Conservation (phyloP, 2,329 filamentous ascomycete genomes). For the Botrytis pseudocinerea region DNA sequence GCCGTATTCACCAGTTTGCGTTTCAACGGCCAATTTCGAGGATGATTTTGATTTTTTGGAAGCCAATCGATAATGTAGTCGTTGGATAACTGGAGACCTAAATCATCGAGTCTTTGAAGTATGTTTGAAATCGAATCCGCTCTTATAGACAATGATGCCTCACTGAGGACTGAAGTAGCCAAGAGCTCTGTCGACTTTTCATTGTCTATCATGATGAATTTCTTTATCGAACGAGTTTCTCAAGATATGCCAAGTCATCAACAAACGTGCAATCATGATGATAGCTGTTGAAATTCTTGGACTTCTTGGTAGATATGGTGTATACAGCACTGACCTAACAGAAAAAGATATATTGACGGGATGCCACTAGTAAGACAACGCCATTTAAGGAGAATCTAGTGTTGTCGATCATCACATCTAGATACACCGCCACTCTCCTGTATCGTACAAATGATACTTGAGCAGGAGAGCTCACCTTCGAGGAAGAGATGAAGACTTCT, state of each 20-base stretch:
- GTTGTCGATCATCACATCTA: conserved; percentile 1
- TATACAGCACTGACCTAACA: background rate
- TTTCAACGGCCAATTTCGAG: conserved; percentile 17
- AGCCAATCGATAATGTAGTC: conserved; percentile 1
- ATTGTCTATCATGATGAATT: conserved; percentile 3
- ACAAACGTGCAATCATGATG: background rate
- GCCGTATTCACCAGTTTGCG: conserved; percentile 2
- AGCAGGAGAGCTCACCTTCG: background rate
- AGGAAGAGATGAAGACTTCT: background rate
- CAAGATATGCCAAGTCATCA: background rate
- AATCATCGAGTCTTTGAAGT: conserved; percentile 4
- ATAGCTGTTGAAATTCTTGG: background rate
- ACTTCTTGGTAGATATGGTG: background rate
- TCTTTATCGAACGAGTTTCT: background rate
- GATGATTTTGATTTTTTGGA: conserved; percentile 9
- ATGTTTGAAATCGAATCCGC: background rate
- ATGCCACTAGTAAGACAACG: background rate
- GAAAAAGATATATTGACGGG: background rate
- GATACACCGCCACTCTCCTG: background rate
- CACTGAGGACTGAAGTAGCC: background rate
- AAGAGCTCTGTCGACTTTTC: background rate
- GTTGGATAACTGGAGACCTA: conserved; percentile 3
- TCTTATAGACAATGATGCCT: background rate
- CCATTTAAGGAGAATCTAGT: background rate
- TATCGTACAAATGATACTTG: background rate